These are phyloP conservation scores for Colletotrichum liriopes DNA, from an alignment of 2,329 filamentous ascomycete species.

Conservation along the genomic window DNA sequence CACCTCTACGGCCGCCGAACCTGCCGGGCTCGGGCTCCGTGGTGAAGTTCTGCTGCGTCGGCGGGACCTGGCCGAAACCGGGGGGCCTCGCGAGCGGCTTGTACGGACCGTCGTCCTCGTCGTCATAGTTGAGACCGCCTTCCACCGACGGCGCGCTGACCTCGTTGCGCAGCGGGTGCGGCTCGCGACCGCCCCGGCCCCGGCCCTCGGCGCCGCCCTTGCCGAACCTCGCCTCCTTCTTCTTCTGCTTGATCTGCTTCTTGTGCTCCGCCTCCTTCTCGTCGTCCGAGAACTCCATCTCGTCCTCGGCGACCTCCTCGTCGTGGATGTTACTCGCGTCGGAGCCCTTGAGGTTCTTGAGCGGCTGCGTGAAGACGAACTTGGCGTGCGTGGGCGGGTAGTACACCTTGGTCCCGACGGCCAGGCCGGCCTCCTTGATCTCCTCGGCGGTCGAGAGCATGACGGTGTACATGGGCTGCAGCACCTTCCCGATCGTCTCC, in stretches of 20 bases:
- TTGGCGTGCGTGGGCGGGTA: slow-evolving; percentile 85
- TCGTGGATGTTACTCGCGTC: slow-evolving; percentile 97
- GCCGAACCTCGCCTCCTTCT: slow-evolving; percentile 60
- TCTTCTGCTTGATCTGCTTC: slow-evolving; percentile 77
- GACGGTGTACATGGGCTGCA: slow-evolving; percentile 89
- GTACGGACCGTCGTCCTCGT: slow-evolving; percentile 79
- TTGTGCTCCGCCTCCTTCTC: slow-evolving; percentile 92
- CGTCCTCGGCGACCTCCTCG: slow-evolving; percentile 88
- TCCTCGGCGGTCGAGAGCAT: slow-evolving; percentile 80
- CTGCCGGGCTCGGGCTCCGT: slow-evolving; percentile 55
- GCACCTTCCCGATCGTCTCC: slow-evolving; percentile 88
- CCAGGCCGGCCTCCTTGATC: slow-evolving; percentile 76
- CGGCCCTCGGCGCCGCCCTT: slow-evolving; percentile 56
- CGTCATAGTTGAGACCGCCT: slow-evolving; percentile 75
- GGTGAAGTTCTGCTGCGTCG: slow-evolving; percentile 62
- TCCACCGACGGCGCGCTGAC: slow-evolving; percentile 50
- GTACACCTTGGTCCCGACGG: slow-evolving; percentile 79
- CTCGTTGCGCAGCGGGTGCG: slow-evolving; percentile 60
- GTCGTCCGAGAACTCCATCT: slow-evolving; percentile 96
- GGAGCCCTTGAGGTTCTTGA: slow-evolving; percentile 86
- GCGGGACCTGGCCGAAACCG: slow-evolving; percentile 69
- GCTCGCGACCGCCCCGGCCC: slow-evolving; percentile 51
- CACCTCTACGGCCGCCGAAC: slow-evolving; percentile 54
- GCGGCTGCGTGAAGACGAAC: slow-evolving; percentile 88
- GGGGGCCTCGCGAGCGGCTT: slow-evolving; percentile 79